These are phyloP conservation scores for Pythium scleroteichum DNA, from an alignment of 352 stramenopile species.

Conservation along the genomic window DNA sequence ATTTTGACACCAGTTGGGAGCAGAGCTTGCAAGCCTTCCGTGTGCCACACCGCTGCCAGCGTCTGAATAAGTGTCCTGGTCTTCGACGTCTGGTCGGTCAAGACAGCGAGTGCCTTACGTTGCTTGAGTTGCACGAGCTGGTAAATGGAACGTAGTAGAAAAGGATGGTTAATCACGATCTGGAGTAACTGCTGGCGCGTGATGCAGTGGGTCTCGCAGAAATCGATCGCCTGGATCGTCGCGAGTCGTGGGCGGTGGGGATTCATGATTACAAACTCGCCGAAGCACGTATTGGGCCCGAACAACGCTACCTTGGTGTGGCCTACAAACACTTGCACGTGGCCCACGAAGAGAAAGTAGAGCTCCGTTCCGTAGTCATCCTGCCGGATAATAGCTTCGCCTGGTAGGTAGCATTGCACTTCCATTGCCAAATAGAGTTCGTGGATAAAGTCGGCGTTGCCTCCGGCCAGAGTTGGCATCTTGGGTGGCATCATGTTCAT, in stretches of 20 bases:
- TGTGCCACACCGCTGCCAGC: slow-evolving; percentile 60
- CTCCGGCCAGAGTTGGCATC: slow-evolving; percentile 73
- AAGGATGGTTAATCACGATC: slow-evolving; percentile 53
- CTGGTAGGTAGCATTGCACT: slow-evolving; percentile 69
- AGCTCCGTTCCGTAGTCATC: slow-evolving; percentile 83
- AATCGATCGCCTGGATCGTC: slow-evolving; percentile 78
- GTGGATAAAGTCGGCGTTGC: slow-evolving; percentile 78
- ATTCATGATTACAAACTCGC: slow-evolving; percentile 82
- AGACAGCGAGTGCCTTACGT: slow-evolving; percentile 51
- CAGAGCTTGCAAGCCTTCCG: slow-evolving; percentile 49
- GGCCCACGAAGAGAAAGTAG: slow-evolving; percentile 79
- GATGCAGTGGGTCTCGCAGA: slow-evolving; percentile 77
- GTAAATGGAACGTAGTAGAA: slow-evolving; percentile 57
- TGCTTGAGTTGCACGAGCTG: slow-evolving; percentile 53
- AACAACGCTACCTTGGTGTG: slow-evolving; percentile 62
- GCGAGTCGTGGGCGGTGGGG: slow-evolving; percentile 60
- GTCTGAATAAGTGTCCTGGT: slow-evolving; percentile 63
- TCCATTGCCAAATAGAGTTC: slow-evolving; percentile 77
- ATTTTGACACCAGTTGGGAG: slow-evolving; percentile 35
- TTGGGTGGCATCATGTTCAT: slow-evolving; percentile 66
- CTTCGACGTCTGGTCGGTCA: slow-evolving; percentile 61
- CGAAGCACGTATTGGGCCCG: slow-evolving; percentile 74
- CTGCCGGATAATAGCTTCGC: slow-evolving; percentile 77
- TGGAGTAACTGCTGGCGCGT: slow-evolving; percentile 48
- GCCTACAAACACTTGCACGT: slow-evolving; percentile 73